Percentiles rank a stretch among this genome's conserved stretches.
These are phyloP conservation scores for Hordeum pubiflorum DNA, from an alignment of 202 grass and related monocot species.

Conservation along the genomic window DNA sequence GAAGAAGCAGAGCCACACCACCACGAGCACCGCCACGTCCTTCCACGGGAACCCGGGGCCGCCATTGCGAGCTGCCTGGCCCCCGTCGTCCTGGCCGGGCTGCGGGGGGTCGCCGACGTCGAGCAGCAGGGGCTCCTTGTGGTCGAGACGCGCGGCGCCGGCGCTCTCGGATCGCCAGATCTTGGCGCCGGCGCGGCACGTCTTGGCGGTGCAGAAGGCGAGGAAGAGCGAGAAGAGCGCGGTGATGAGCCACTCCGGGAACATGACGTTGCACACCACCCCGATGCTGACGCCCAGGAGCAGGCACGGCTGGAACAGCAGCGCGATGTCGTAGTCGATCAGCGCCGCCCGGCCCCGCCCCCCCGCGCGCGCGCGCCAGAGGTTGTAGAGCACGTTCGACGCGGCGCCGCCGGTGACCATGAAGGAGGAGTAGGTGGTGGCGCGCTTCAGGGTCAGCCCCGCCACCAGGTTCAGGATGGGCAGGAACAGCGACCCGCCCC, in stretches of 20 bases:
- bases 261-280: conserved; percentile 74
- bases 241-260: conserved; percentile 89
- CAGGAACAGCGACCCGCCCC: conserved; percentile 76
- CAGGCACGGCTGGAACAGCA: conserved; percentile 73
- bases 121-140: conserved; percentile 42
- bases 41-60: conserved; percentile 33
- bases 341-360: background rate
- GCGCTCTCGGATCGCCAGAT: conserved; percentile 48
- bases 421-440: conserved; percentile 60
- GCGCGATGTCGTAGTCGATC: conserved; percentile 70
- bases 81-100: background rate
- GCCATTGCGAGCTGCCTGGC: background rate
- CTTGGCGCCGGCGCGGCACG: conserved; percentile 52
- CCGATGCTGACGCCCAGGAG: conserved; percentile 76
- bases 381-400: conserved; percentile 60
- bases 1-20: conserved; percentile 80
- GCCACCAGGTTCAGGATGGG: conserved; percentile 68
- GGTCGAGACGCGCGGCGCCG: background rate
- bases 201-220: conserved; percentile 61
- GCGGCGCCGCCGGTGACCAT: conserved; percentile 71
- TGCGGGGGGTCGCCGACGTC: background rate
- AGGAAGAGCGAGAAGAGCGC: conserved; percentile 64
- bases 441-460: conserved; percentile 54
- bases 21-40: conserved; percentile 45
- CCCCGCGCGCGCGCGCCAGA: conserved; percentile 22